Conservation (phyloP, 345 rosid species). For the Gossypium bickii region DNA sequence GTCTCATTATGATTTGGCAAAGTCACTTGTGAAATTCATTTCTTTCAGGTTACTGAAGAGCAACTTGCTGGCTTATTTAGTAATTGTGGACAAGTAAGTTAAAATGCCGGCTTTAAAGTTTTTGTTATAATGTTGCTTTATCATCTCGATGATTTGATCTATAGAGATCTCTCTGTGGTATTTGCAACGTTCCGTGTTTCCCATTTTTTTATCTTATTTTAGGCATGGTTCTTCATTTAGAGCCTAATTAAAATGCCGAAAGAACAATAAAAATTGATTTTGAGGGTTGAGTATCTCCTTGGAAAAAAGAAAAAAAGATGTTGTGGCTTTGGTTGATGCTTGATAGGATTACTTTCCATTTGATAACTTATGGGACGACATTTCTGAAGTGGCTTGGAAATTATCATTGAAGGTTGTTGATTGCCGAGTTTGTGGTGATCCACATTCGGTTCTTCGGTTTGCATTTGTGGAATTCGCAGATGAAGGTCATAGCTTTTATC, state of each 20-base stretch:
- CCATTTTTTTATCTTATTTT: background rate
- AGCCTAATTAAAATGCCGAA: background rate
- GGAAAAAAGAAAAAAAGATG: background rate
- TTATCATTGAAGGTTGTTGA: constrained; percentile 72
- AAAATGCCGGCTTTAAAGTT: constrained; percentile 3
- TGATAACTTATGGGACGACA: background rate
- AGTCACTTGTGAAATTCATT: background rate
- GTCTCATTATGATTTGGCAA: constrained; percentile 1
- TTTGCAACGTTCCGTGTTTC: background rate
- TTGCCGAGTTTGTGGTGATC: constrained; percentile 93
- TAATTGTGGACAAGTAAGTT: constrained; percentile 75
- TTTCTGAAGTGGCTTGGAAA: constrained; percentile 15
- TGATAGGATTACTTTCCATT: background rate
- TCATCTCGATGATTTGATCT: background rate
- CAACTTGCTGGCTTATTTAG: constrained; percentile 75
- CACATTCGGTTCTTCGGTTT: constrained; percentile 91
- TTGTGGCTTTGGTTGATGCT: background rate
- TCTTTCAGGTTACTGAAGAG: constrained; percentile 74
- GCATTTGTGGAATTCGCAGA: constrained; percentile 90
- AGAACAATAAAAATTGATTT: background rate
- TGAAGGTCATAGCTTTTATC: constrained; percentile 51
- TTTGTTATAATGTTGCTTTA: background rate
- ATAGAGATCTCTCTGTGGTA: background rate
- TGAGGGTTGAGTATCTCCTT: background rate
- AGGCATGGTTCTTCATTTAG: background rate